Evolutionary conservation across 768 basidiomycete genomes (phyloP), one percentile per base, ranked within the genome.

Genomic region (Calvatia gigantea): DNA sequence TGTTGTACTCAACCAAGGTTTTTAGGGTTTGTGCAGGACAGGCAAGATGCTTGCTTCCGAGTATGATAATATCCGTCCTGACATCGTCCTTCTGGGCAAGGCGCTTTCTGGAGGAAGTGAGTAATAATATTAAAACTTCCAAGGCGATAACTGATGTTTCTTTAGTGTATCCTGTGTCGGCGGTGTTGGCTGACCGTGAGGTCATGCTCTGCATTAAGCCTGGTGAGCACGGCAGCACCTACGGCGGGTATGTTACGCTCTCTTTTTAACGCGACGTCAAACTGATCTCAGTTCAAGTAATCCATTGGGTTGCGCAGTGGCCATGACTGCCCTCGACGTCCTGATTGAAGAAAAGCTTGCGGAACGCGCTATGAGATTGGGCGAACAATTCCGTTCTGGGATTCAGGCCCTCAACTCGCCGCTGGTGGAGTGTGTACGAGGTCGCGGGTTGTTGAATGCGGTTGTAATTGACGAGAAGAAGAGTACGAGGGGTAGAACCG

Each of bases 191-290:
- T 15, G 85, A 92, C 69, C 83, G 85, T 61, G 88, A 91, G n/a
- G 71, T 99, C 61, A 97, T 98, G 92, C 83, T 94, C 15, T 91
- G 87, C 72, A 95, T 99, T 64, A 78, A 84, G 52, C 95, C 96
- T 19, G 95, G 96, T 50, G 94, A 98, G 73, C 96, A 98, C 61
- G 94, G 95, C 2, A 91, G 88, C 60, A 98, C 96, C 0, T 98
- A 97, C 57, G 95, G 95, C 64, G 95, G 95, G 87, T 91, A 61
- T 56, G 86, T 72, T 54, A 23, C 56, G 39, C 9, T 32, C 21
- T 19, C 45, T 43, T 37, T 35, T 21, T 44, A 49, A 14, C 60
- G 29, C 19, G 57, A 23, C 31, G 17, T 41, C 19, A 12, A 42
- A 25, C 35, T 58, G 6, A 37, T 50, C 44, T 28, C 8, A 37